Evolutionary conservation across 2,329 filamentous ascomycete species (phyloP).

Genomic region (Hymenoscyphus fructigenus): DNA sequence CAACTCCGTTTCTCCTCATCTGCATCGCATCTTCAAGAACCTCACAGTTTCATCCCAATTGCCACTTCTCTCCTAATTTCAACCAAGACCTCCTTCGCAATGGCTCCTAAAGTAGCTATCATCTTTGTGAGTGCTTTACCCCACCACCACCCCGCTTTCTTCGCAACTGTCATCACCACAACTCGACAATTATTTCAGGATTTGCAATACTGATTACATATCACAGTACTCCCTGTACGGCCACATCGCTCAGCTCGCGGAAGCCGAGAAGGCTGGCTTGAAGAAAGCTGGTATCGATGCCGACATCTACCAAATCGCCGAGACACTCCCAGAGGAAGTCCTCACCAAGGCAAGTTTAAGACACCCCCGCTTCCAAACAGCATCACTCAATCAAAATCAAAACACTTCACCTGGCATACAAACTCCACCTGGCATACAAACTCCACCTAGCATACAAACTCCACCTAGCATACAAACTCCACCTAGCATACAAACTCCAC

Average conservation of each 20-base stretch:
- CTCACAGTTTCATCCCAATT: not conserved
- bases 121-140: constrained; percentile 66
- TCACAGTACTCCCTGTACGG: constrained; percentile 91
- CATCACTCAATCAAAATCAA: not conserved
- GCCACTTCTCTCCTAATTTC: not conserved
- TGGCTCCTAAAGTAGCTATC: constrained; percentile 92
- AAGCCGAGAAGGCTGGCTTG: constrained; percentile 88
- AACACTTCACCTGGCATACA: not conserved
- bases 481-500: too few species aligned
- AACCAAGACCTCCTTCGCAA: constrained; percentile 39
- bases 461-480: not conserved
- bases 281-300: constrained; percentile 79
- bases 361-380: not conserved
- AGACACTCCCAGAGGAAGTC: constrained; percentile 84
- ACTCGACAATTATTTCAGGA: not conserved
- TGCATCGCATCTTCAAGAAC: not conserved
- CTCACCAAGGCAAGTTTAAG: constrained; percentile 57
- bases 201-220: not conserved
- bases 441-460: not conserved
- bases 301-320: constrained; percentile 72
- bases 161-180: not conserved
- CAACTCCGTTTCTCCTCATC: not conserved
- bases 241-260: constrained; percentile 79
- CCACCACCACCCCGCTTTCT: constrained; percentile 16
- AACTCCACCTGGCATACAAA: not conserved